phyloP scores from a whole-genome alignment of 1,284 basidiomycete species.

The Sanghuangporus sanghuang region DNA sequence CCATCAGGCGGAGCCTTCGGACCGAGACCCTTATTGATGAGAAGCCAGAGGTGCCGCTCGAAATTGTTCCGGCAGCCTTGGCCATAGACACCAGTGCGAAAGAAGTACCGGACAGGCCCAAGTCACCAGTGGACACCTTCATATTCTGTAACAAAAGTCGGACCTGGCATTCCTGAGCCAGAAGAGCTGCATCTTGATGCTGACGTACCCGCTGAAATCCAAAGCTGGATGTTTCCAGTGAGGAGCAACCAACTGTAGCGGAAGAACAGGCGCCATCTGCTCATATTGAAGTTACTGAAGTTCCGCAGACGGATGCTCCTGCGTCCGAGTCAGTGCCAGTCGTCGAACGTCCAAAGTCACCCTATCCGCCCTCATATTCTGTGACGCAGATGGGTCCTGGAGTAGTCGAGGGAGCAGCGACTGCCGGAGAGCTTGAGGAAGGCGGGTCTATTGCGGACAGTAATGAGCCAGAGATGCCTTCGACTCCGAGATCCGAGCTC shows the following conservation, averaged over 20 bases:
- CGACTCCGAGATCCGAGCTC: constrained; percentile 12
- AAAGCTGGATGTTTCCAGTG: background rate
- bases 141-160: constrained; percentile 10
- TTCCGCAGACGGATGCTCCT: background rate
- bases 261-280: background rate
- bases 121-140: constrained; percentile 14
- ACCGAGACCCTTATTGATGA: background rate
- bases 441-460: constrained; percentile 3
- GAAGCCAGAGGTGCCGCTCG: background rate
- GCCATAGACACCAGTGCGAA: background rate
- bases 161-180: background rate
- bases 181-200: background rate
- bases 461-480: constrained; percentile 10
- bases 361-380: constrained; percentile 15
- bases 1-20: background rate
- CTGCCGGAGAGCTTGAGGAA: background rate
- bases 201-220: background rate
- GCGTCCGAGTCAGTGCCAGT: background rate
- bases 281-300: background rate
- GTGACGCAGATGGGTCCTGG: constrained; percentile 16
- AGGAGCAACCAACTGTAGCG: background rate
- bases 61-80: background rate
- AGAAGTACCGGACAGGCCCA: constrained; percentile 10
- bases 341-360: constrained; percentile 15
- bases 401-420: background rate